Conservation (phyloP, 2,329 filamentous ascomycete species). For the Calonectria pseudoturangicola region DNA sequence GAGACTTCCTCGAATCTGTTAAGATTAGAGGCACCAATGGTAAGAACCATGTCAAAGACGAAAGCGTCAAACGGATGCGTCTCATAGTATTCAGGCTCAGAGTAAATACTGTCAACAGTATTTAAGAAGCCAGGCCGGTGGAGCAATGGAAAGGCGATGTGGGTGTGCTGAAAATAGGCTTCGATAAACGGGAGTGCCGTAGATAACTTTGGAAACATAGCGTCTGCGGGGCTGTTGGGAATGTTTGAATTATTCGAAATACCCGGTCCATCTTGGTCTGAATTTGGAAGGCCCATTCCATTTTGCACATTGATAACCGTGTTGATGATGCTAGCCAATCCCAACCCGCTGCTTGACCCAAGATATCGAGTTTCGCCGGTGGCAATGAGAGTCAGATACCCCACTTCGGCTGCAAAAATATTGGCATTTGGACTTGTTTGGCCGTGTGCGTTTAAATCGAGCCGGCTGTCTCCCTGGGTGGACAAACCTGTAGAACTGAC, state of each 20-base stretch:
- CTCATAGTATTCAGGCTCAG: slow-evolving; percentile 30
- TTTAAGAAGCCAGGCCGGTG: slow-evolving; percentile 30
- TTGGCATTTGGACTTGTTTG: slow-evolving; percentile 18
- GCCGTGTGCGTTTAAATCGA: not conserved
- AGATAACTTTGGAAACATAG: not conserved
- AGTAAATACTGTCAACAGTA: slow-evolving; percentile 29
- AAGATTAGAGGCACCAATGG: slow-evolving; percentile 34
- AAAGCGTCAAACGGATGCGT: slow-evolving; percentile 25
- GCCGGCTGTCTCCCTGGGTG: too few relatives aligned
- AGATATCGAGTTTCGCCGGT: slow-evolving; percentile 37
- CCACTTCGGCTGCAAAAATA: slow-evolving; percentile 33
- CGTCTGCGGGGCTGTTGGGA: slow-evolving; percentile 17
- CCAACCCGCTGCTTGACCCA: slow-evolving; percentile 35
- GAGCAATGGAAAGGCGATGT: slow-evolving; percentile 31
- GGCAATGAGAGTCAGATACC: slow-evolving; percentile 34
- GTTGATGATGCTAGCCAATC: slow-evolving; percentile 33
- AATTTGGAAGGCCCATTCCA: not conserved
- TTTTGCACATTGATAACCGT: not conserved
- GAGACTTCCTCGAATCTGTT: slow-evolving; percentile 34
- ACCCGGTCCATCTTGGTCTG: not conserved
- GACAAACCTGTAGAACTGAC: too few relatives aligned
- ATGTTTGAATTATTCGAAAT: not conserved
- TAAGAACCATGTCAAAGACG: slow-evolving; percentile 39
- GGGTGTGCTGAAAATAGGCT: slow-evolving; percentile 39
- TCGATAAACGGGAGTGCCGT: slow-evolving; percentile 21